A percentile compares a stretch with the other conserved stretches of the same genome.
Conservation (phyloP, 2,329 filamentous ascomycete genomes). For the Paraphoma sp. region DNA sequence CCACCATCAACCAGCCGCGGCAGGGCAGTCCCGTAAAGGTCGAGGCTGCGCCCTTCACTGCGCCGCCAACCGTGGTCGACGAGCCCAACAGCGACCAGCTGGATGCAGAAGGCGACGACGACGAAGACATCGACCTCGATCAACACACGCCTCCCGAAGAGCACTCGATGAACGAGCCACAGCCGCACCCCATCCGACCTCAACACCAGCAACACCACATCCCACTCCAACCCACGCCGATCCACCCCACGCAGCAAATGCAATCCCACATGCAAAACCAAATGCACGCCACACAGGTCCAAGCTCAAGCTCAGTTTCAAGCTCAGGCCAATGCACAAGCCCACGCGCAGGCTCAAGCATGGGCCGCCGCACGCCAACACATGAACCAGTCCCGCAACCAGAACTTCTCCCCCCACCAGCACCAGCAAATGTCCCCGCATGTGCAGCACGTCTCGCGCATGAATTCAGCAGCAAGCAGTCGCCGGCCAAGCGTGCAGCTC, state of each 20-base stretch:
- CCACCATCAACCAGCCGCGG: conserved; percentile 18
- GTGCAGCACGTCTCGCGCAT: conserved; percentile 33
- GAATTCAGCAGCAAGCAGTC: conserved; percentile 39
- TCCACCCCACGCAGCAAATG: conserved; percentile 34
- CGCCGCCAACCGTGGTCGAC: conserved; percentile 37
- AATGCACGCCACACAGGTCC: conserved; percentile 36
- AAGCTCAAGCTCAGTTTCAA: conserved; percentile 31
- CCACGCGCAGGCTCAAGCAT: conserved; percentile 35
- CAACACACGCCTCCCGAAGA: conserved; percentile 36
- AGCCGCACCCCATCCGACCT: conserved; percentile 3
- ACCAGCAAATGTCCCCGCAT: conserved; percentile 35
- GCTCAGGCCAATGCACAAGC: conserved; percentile 33
- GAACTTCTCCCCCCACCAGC: conserved; percentile 37
- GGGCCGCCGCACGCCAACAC: conserved; percentile 44
- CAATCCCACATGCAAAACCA: conserved; percentile 35
- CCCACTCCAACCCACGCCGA: conserved; percentile 39
- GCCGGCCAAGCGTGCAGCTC: conserved; percentile 37
- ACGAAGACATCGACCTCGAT: conserved; percentile 40
- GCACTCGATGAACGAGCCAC: conserved; percentile 13
- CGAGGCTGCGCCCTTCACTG: conserved; percentile 36
- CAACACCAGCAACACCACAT: conserved; percentile 25
- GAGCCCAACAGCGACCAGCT: conserved; percentile 38
- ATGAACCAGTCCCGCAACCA: conserved; percentile 46
- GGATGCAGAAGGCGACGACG: conserved; percentile 47
- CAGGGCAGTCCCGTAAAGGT: conserved; percentile 28